Percentiles rank a stretch among this genome's conserved stretches.
Conservation (phyloP, 192 early-diverging fungal genomes). For the Backusella psychrophila region DNA sequence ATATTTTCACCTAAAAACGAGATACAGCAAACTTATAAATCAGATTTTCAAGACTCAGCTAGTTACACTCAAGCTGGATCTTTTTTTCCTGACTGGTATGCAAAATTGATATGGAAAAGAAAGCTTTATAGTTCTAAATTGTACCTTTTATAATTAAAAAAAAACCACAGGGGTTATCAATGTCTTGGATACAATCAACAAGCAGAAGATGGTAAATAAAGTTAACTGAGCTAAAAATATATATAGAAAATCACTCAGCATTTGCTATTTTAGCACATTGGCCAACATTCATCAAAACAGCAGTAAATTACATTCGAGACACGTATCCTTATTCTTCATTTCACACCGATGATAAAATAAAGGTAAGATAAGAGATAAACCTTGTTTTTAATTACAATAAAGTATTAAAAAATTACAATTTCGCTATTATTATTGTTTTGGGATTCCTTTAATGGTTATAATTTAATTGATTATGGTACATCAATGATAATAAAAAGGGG, state of each 20-base stretch:
- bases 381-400: background rate
- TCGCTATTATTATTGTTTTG: background rate
- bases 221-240: background rate
- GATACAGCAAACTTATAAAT: constrained; percentile 9
- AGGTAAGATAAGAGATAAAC: constrained; percentile 20
- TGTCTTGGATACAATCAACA: constrained; percentile 42
- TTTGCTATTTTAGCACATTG: constrained; percentile 57
- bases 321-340: constrained; percentile 50
- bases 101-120: background rate
- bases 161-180: constrained; percentile 50
- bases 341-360: constrained; percentile 37
- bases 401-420: no score
- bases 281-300: constrained; percentile 61
- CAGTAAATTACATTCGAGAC: constrained; percentile 53
- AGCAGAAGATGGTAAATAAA: constrained; percentile 43
- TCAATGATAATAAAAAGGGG: constrained; percentile 26
- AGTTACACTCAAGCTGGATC: constrained; percentile 46
- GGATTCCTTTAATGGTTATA: background rate
- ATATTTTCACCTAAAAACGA: background rate
- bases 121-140: background rate
- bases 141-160: background rate
- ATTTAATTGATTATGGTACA: background rate
- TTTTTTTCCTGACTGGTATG: constrained; percentile 64
- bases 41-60: constrained; percentile 9
- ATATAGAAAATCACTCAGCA: background rate